Evolutionary conservation across 2,329 filamentous ascomycete species (phyloP).

Genomic region (Fusarium sp.): DNA sequence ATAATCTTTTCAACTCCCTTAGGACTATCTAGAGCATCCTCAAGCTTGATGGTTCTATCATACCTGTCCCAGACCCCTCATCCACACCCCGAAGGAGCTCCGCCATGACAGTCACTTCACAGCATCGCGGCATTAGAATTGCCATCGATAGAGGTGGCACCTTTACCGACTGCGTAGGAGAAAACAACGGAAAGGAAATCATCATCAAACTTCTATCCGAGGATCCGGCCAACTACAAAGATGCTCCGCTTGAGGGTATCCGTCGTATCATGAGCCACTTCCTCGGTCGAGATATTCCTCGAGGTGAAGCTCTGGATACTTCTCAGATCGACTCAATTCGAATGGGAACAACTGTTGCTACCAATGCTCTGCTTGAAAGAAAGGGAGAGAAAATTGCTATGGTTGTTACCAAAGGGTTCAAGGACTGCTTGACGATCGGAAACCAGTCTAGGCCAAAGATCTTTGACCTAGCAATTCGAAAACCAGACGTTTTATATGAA

Average conservation of each 20-base stretch:
- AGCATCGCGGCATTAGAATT: conserved; percentile 75
- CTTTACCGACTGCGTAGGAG: conserved; percentile 93
- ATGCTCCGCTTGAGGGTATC: conserved; percentile 92
- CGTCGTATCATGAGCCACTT: conserved; percentile 86
- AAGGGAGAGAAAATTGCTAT: conserved; percentile 92
- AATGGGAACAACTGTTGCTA: conserved; percentile 96
- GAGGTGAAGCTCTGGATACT: conserved; percentile 84
- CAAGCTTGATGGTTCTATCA: not conserved
- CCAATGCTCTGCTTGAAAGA: conserved; percentile 88
- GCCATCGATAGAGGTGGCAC: conserved; percentile 87
- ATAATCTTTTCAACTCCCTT: not conserved
- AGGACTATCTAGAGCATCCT: not conserved
- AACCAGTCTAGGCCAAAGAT: conserved; percentile 92
- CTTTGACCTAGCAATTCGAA: conserved; percentile 88
- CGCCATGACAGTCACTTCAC: conserved; percentile 53
- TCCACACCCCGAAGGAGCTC: conserved; percentile 19
- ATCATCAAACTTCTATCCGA: conserved; percentile 91
- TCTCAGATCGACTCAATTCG: conserved; percentile 88
- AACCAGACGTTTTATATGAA: conserved; percentile 89
- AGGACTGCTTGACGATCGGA: conserved; percentile 87
- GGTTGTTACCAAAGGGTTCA: conserved; percentile 88
- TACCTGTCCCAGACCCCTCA: conserved; percentile 14
- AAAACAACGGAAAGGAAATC: conserved; percentile 81
- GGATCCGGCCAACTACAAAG: conserved; percentile 89
- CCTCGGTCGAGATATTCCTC: conserved; percentile 78